Evolutionary conservation across 164 flowering plant species (phyloP), one percentile per base, ranked within the genome.

Genomic region (Berberis thunbergii): DNA sequence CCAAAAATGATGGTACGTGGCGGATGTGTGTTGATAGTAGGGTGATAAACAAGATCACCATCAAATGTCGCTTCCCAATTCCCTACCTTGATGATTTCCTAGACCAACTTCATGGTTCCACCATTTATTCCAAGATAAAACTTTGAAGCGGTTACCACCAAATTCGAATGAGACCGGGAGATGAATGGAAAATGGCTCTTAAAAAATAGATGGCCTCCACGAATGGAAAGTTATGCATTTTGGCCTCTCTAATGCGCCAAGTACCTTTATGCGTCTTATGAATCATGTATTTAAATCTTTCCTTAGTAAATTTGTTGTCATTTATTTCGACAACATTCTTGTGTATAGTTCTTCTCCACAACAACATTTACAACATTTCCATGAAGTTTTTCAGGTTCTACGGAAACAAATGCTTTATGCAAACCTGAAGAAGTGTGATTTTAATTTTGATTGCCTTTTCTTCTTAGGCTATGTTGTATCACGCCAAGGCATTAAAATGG

Each of bases 311-410:
- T 67, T 67, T 54, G 59, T 60, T 1, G 70, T 67, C 2, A 64
- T 67, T 2, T 67, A 67, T 7, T 60, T 56, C n/a, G 68, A 66
- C n/a, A 41, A 66, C 8, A 66, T 58, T 58, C n/a, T 57, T 3
- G 43, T 66, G 1, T 66, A 59, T 41, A 66, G 48, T 10, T 41
- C 40, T 4, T 4, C 26, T 45, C 4, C 13, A 4, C 26, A 43
- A 8, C 38, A 60, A 39, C 53, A 67, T 8, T 3, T 67, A 4
- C 38, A 52, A 39, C 69, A 67, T 59, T 41, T 67, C 8, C 40
- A 12, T 1, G 10, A 38, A 57, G 12, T 64, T 4, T 45, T 43
- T 2, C 3, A 9, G 0, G 42, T 45, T 8, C 58, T 66, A 4
- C 9, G 48, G 4, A 54, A 50, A 4, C 38, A 64, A 8, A 56